These are phyloP conservation scores for Zygnema cylindricum DNA, from an alignment of 139 green algal genomes.

Conservation along the genomic window DNA sequence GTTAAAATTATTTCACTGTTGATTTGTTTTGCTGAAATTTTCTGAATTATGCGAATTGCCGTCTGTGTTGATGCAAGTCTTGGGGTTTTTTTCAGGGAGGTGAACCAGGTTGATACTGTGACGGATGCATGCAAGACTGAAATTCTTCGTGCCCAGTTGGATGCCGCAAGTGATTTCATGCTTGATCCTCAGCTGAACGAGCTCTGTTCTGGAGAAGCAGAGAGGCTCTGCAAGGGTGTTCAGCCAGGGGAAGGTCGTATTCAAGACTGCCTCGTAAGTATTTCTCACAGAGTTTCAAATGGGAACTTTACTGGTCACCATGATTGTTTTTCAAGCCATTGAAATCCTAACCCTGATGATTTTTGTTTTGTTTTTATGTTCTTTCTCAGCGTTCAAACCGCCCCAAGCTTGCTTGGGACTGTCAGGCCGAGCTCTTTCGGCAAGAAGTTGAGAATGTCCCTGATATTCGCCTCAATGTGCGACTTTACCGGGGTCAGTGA, in stretches of 20 bases:
- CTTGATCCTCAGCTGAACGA: conserved; percentile 38
- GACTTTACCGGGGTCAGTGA: too few relatives aligned
- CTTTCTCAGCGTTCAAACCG: conserved; percentile 65
- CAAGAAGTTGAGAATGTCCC: conserved; percentile 82
- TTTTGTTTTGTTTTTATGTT: not conserved
- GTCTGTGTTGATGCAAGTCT: too few relatives aligned
- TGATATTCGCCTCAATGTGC: conserved; percentile 77
- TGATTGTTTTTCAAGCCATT: not conserved
- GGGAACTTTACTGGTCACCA: too few relatives aligned
- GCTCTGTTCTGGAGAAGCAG: conserved; percentile 35
- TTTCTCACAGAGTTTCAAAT: too few relatives aligned
- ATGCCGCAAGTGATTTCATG: conserved; percentile 46
- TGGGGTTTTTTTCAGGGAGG: conserved; percentile 21
- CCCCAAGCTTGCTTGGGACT: conserved; percentile 70
- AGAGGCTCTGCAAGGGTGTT: conserved; percentile 37
- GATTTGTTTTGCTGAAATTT: not conserved
- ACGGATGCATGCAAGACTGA: conserved; percentile 42
- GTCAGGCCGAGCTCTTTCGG: conserved; percentile 79
- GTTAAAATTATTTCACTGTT: too few relatives aligned
- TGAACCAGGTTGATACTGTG: conserved; percentile 42
- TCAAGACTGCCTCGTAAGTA: conserved; percentile 30
- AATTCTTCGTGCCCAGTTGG: conserved; percentile 35
- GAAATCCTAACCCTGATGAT: too few relatives aligned
- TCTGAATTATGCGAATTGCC: too few relatives aligned
- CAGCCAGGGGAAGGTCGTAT: conserved; percentile 23